Evolutionary conservation across 805 yeast genomes (phyloP), one percentile per base, ranked within the genome.

Genomic region (Yamadazyma ubonensis): DNA sequence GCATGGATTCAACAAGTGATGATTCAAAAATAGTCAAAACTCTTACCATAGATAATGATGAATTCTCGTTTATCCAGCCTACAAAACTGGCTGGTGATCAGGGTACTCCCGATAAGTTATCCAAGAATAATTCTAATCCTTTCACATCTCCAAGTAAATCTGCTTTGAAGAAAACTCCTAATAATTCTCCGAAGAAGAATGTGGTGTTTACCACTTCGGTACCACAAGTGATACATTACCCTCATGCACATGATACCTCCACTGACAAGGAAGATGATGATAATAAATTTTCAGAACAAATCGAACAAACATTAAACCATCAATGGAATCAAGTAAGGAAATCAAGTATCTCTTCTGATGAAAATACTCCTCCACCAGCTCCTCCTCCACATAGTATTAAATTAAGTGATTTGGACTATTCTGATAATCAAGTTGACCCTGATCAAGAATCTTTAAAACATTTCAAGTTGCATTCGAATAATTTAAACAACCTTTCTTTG

Each of bases 131-230:
- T 10, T 17, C 35, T 3, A 33, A 33, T 22, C 40, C 40, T 6
- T 37, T 49, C 27, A 11, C 39, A n/a, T 62, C 70, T 5, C 73
- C 73, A 5, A 59, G 58, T 41, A 67, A 63, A 43, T 66, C 72
- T 21, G 65, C 61, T 18, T 63, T 69, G 68, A 64, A 56, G 41
- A 55, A 53, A 33, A 41, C 47, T 7, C 48, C 57, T 0, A 39
- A 42, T 5, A 45, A 51, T n/a, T 62, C 70, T 9, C 69, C 70
- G n/a, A 64, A 58, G 41, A 69, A 69, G 41, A 55, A 52, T 26
- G 74, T 68, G 9, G 73, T 58, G 1, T 67, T 69, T 42, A 53
- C 57, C 6, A 46, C 41, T 29, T 38, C 55, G 1, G 48, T 43
- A 10, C 67, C 69, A 5, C 60, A 63, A 49, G 46, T 65, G 11